phyloP scores from a whole-genome alignment of 768 basidiomycete genomes.

The Xanthoconium purpureum region DNA sequence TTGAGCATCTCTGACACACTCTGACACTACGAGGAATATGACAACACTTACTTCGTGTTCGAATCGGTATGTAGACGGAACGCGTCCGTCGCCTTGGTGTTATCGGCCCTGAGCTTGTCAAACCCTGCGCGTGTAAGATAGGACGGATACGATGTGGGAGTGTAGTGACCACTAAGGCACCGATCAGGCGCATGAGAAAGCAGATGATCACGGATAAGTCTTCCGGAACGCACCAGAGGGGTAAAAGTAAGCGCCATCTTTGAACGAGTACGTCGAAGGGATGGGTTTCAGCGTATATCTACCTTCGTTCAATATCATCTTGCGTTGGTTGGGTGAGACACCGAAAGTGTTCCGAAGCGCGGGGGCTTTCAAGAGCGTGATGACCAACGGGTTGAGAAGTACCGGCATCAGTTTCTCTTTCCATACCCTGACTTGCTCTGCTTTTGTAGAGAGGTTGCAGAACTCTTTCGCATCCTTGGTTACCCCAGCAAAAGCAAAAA shows the following conservation, averaged over 20 bases:
- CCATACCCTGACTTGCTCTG: conserved; percentile 68
- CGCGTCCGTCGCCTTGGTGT: conserved; percentile 44
- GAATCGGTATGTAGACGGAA: conserved; percentile 74
- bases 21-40: too few species aligned
- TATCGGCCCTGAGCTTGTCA: conserved; percentile 49
- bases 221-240: conserved; percentile 41
- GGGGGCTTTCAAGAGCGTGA: conserved; percentile 45
- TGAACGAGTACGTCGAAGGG: conserved; percentile 45
- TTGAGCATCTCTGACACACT: too few species aligned
- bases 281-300: conserved; percentile 51
- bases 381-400: conserved; percentile 55
- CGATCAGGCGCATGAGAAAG: conserved; percentile 14
- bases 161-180: conserved; percentile 53
- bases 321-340: conserved; percentile 67
- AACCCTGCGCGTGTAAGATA: conserved; percentile 66
- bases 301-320: conserved; percentile 55
- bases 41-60: conserved; percentile 52
- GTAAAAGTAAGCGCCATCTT: conserved; percentile 65
- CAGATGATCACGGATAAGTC: not conserved
- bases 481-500: conserved; percentile 59
- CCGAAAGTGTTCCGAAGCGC: conserved; percentile 72
- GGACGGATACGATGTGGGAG: conserved; percentile 53
- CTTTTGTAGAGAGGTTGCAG: conserved; percentile 50
- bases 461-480: conserved; percentile 50
- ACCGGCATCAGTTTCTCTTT: conserved; percentile 55